Base-by-base conservation (phyloP, 768 basidiomycete species). In the Boletus insuetus region DNA sequence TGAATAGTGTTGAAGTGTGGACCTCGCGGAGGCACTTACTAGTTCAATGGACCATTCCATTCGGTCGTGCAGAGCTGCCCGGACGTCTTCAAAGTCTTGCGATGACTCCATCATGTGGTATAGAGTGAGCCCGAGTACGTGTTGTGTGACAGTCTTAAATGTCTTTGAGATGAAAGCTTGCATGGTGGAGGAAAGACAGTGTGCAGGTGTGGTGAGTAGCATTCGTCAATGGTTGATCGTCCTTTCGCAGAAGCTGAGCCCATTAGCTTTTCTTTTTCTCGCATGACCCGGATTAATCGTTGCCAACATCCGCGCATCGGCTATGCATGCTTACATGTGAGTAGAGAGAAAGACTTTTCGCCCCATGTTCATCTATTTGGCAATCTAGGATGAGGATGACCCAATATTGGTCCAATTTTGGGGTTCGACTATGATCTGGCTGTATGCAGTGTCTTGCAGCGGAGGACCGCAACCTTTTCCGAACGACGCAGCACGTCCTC, bases 11-110 rank as follows among this genome's bases (percentile, higher is more conserved):
- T 19, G 19, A 22, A 13, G 1, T 16, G 29, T 13, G 22, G 22
- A 24, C 5, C 34, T 6, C 20, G n/a, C 16, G 3, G 7, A 34
- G 31, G 11, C 26, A 14, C 61, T 58, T 19, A 67, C 65, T 1
- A 66, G 39, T 6, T 68, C 65, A 1, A 68, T 63, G 4, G 64
- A 60, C 61, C 66, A 61, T n/a, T 53, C 42, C 5, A 37, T 59
- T 5, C 64, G 47, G 10, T 61, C 58, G n/a, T 58, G 54, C 40
- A 67, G 41, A 42, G 34, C 47, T 24, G 7, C 12, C 20, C 41
- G 66, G 55, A 67, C 56, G 4, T 66, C 66, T 38, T 61, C 43
- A 43, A 67, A 67, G 51, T 66, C 64, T 4, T 6, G 20, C 9
- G 64, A 67, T 3, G 59, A 50, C 12, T 1, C 38, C 37, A 67